A percentile compares a stretch with the other conserved stretches of the same genome.
Conservation (phyloP, 2,329 filamentous ascomycete species). For the Podosphaera leucotricha region DNA sequence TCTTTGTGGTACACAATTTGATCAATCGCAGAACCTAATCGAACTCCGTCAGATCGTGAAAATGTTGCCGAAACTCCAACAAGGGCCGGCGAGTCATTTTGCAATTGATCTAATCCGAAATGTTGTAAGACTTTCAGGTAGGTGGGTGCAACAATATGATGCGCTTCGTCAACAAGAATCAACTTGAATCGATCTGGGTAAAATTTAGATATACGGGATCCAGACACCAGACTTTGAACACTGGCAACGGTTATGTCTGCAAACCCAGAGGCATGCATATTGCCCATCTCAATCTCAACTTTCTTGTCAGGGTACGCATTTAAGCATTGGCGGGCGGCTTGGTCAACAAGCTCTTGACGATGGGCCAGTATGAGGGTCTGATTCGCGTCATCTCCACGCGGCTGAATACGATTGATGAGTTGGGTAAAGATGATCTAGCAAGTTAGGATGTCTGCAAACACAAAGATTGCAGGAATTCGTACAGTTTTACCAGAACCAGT, state of each 20-base stretch:
- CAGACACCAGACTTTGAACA: constrained; percentile 59
- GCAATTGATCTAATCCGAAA: constrained; percentile 41
- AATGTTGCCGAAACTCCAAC: constrained; percentile 77
- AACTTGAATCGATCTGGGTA: constrained; percentile 64
- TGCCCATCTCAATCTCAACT: constrained; percentile 84
- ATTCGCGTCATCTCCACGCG: constrained; percentile 30
- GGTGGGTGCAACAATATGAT: constrained; percentile 72
- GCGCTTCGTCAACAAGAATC: constrained; percentile 82
- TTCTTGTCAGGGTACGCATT: constrained; percentile 56
- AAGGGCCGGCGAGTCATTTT: constrained; percentile 33
- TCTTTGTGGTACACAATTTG: constrained; percentile 91
- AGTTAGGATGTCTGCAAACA: constrained; percentile 2
- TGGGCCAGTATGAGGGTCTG: constrained; percentile 85
- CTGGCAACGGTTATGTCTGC: constrained; percentile 92
- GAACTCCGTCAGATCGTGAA: constrained; percentile 59
- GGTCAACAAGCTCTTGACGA: constrained; percentile 78
- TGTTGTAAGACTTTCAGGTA: constrained; percentile 59
- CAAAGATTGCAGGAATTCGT: not conserved
- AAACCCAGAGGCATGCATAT: constrained; percentile 45
- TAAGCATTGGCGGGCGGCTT: constrained; percentile 68
- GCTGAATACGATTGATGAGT: constrained; percentile 53
- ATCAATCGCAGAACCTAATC: constrained; percentile 65
- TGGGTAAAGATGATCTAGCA: constrained; percentile 80
- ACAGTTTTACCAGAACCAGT: constrained; percentile 73
- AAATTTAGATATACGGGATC: constrained; percentile 59